These are phyloP conservation scores for Chamaecrista fasciculata DNA, from an alignment of 306 rosid species.

Conservation along the genomic window DNA sequence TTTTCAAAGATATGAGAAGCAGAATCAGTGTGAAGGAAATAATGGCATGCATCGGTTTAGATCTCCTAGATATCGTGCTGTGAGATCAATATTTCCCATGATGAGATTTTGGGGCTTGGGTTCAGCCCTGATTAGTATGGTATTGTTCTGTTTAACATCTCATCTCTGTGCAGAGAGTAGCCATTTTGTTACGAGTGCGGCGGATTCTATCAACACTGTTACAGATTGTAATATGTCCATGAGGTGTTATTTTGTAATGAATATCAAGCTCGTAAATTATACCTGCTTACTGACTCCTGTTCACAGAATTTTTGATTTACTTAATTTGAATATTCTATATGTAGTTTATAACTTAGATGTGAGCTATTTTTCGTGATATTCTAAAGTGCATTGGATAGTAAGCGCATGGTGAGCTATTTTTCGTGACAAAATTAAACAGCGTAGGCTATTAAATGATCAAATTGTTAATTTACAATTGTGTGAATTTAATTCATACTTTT, in stretches of 20 bases:
- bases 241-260: not conserved
- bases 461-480: too few relatives aligned
- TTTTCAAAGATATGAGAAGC: conserved; percentile 12
- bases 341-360: too few relatives aligned
- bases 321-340: too few relatives aligned
- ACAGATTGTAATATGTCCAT: conserved; percentile 8
- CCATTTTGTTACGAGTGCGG: conserved; percentile 2
- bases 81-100: too few relatives aligned
- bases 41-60: not conserved
- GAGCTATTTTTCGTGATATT: too few relatives aligned
- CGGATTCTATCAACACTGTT: not conserved
- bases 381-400: too few relatives aligned
- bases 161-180: not conserved
- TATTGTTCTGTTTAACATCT: not conserved
- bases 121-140: conserved; percentile 1
- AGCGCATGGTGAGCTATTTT: too few relatives aligned
- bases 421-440: too few relatives aligned
- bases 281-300: not conserved
- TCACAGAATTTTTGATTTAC: not conserved
- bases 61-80: too few relatives aligned
- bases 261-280: not conserved
- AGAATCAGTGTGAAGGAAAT: conserved; percentile 20
- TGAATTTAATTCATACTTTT: too few relatives aligned
- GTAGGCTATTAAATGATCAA: too few relatives aligned
- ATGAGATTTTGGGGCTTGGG: conserved; percentile 13